phyloP scores from a whole-genome alignment of 306 rosid genomes.

The Gillenia trifoliata region DNA sequence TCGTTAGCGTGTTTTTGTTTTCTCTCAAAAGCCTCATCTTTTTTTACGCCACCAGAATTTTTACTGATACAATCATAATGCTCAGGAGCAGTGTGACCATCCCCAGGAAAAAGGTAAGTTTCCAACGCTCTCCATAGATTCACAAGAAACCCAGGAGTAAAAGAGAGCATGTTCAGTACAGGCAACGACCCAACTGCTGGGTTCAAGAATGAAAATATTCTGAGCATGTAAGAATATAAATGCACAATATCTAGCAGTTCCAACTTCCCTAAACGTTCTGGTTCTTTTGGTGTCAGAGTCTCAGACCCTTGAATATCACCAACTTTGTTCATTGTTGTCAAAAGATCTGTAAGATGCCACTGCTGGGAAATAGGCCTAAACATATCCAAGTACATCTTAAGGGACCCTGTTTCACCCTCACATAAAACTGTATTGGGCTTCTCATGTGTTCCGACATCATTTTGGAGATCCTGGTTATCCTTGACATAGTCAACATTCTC shows the following conservation, averaged over 20 bases:
- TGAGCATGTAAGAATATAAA: conserved; percentile 72
- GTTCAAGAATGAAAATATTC: conserved; percentile 62
- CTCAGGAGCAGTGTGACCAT: conserved; percentile 28
- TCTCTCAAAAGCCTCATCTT: conserved; percentile 40
- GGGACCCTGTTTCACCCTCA: conserved; percentile 46
- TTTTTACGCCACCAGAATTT: conserved; percentile 22
- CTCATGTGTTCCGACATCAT: conserved; percentile 33
- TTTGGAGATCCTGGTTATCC: conserved; percentile 39
- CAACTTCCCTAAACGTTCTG: conserved; percentile 45
- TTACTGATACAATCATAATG: conserved; percentile 24
- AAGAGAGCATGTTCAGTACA: conserved; percentile 87
- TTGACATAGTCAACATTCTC: conserved; percentile 45
- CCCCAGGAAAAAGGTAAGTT: conserved; percentile 51
- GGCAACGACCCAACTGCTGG: conserved; percentile 66
- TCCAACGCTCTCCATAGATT: conserved; percentile 73
- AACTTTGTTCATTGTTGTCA: conserved; percentile 41
- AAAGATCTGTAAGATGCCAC: conserved; percentile 82
- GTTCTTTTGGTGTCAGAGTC: conserved; percentile 28
- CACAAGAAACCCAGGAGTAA: conserved; percentile 85
- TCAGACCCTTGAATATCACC: conserved; percentile 22
- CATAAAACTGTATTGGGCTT: conserved; percentile 26
- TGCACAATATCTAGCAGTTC: conserved; percentile 61
- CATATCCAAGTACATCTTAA: conserved; percentile 52
- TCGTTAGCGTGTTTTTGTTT: conserved; percentile 45
- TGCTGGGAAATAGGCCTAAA: conserved; percentile 82